Evolutionary conservation across 805 yeast species (phyloP).

Genomic region (Kurtzmaniella fragi): DNA sequence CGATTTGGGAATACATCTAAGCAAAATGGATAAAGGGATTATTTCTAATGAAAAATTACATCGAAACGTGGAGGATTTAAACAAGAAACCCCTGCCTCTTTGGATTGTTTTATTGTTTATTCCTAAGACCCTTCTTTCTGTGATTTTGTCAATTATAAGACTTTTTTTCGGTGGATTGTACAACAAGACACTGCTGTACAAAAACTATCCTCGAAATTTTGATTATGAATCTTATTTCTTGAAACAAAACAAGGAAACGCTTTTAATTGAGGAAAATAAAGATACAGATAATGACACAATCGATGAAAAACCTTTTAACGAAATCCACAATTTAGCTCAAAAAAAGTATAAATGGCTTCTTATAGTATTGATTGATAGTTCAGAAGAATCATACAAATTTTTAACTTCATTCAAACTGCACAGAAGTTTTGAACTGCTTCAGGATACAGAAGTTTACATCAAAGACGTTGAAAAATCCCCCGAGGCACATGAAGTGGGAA

Average conservation of each 20-base stretch:
- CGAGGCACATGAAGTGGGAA: conserved; percentile 35
- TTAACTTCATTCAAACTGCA: conserved; percentile 4
- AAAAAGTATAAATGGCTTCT: conserved; percentile 28
- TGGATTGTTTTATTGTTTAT: conserved; percentile 49
- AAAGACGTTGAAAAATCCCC: conserved; percentile 28
- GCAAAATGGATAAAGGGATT: conserved; percentile 15
- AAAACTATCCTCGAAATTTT: conserved; percentile 20
- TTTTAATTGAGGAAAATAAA: conserved; percentile 1
- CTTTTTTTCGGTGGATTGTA: conserved; percentile 16
- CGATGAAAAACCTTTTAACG: conserved; percentile 21
- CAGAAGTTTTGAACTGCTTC: conserved; percentile 16
- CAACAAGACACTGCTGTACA: conserved; percentile 7
- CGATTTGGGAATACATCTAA: conserved; percentile 35
- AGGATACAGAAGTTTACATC: conserved; percentile 24
- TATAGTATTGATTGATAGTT: conserved; percentile 25
- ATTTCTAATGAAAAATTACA: neutral
- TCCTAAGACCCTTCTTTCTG: conserved; percentile 45
- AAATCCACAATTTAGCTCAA: conserved; percentile 22
- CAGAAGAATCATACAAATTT: conserved; percentile 14
- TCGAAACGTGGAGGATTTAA: neutral
- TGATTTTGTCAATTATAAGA: conserved; percentile 32
- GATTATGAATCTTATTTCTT: conserved; percentile 22
- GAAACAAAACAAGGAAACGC: conserved; percentile 6
- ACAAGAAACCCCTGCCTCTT: conserved; percentile 13
- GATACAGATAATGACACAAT: conserved; percentile 1